Conservation (phyloP, 2,329 filamentous ascomycete species). For the Aplosporella prunicola region DNA sequence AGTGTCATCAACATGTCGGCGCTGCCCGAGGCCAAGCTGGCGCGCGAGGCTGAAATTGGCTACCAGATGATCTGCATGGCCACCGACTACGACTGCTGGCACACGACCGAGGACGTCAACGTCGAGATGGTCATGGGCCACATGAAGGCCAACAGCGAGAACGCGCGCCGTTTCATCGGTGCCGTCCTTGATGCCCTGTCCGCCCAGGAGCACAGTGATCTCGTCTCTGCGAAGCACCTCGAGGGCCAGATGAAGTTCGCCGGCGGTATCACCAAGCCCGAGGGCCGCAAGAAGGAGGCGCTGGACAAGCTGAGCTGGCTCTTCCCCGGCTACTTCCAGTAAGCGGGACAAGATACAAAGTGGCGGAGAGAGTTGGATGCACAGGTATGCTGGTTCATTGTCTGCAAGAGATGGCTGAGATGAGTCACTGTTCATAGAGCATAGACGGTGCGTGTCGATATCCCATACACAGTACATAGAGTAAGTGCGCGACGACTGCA, state of each 20-base stretch:
- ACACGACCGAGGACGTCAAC: slow-evolving; percentile 66
- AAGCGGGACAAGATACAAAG: too few relatives aligned
- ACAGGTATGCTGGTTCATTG: too few relatives aligned
- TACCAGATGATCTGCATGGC: slow-evolving; percentile 99
- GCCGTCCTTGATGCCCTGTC: slow-evolving; percentile 80
- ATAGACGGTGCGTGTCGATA: too few relatives aligned
- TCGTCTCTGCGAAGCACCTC: slow-evolving; percentile 74
- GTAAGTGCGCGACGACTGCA: too few relatives aligned
- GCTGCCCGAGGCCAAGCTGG: slow-evolving; percentile 90
- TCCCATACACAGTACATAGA: too few relatives aligned
- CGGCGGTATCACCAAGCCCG: slow-evolving; percentile 71
- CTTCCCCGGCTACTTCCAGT: slow-evolving; percentile 77
- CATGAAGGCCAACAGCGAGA: slow-evolving; percentile 87
- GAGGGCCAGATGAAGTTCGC: slow-evolving; percentile 68
- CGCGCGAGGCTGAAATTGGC: slow-evolving; percentile 87
- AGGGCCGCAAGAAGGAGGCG: slow-evolving; percentile 63
- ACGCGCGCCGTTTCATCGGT: slow-evolving; percentile 75
- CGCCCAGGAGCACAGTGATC: slow-evolving; percentile 63
- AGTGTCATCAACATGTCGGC: slow-evolving; percentile 98
- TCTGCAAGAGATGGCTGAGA: too few relatives aligned
- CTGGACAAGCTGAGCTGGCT: slow-evolving; percentile 75
- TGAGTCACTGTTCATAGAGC: too few relatives aligned
- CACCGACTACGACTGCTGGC: slow-evolving; percentile 99
- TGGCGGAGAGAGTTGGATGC: too few relatives aligned
- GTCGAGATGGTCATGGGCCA: slow-evolving; percentile 96